Base-by-base conservation (phyloP, 805 yeast species). In the Candida qinlingensis region DNA sequence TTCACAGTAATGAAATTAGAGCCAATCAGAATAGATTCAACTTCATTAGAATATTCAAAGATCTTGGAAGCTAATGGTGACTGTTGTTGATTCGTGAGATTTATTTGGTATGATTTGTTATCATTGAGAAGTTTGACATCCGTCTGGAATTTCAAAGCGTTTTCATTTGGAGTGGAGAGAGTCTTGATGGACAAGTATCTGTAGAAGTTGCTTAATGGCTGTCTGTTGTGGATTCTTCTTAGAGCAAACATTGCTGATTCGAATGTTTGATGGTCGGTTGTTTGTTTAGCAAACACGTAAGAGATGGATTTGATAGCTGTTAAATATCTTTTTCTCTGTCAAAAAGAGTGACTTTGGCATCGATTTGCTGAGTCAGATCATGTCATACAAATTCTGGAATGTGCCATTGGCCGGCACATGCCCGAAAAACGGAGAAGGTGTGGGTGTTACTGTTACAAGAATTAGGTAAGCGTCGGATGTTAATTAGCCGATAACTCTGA, bases 21-120 rank as follows among this genome's bases (percentile, higher is more conserved):
- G 19, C 92, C 92, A 55, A 86, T 77, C 81, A 86, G 77, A 19
- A 86, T 68, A 0, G 88, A 80, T 55, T 73, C 80, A n/a, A 85
- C 85, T 0, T 85, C 87, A 9, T 56, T 81, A 69, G 73, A 64
- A 51, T 68, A 67, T 29, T 73, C 61, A 51, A 84, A 83, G 29
- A 85, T 62, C 51, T 75, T 74, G 38, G 75, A 65, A 1, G 89
- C 89, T 42, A 85, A 66, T 7, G 86, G 87, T 0, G 91, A 84
- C 55, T 71, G 73, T 6, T 57, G 54, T 6, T 66, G 59, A 33
- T 58, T 59, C 6, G 50, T 42, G 9, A 55, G 26, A 41, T 49
- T 55, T 37, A 58, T 55, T 47, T 59, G 62, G 41, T 49, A 55
- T 9, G 63, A 59, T 25, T 53, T 51, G 7, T 53, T 51, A 7